phyloP scores from a whole-genome alignment of 352 stramenopile genomes.

The Phytopythium boreale region DNA sequence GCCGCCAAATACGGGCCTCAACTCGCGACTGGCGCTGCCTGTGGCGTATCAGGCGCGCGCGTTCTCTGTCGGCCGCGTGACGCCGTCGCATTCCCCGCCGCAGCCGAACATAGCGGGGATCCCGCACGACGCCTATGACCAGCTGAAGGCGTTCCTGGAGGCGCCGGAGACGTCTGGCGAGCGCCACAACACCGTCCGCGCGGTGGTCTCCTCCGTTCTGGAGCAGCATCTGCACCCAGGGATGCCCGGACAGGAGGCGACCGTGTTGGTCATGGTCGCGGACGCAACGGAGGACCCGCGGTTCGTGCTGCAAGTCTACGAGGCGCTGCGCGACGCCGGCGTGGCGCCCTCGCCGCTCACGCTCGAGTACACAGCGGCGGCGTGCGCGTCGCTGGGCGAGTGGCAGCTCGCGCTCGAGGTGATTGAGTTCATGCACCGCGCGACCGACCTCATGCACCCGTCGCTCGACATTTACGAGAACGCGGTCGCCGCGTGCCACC shows the following conservation, averaged over 20 bases:
- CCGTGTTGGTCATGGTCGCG: conserved; percentile 77
- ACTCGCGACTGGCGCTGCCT: not conserved
- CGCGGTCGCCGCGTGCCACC: conserved; percentile 50
- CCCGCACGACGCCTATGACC: conserved; percentile 44
- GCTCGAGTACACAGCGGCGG: conserved; percentile 56
- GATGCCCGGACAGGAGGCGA: conserved; percentile 72
- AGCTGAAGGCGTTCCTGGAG: conserved; percentile 62
- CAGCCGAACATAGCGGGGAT: conserved; percentile 13
- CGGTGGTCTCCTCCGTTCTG: conserved; percentile 52
- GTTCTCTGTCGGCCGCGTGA: not conserved
- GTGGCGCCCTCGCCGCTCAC: conserved; percentile 68
- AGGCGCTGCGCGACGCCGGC: conserved; percentile 40
- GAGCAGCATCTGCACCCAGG: conserved; percentile 50
- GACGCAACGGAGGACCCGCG: conserved; percentile 48
- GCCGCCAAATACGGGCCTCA: too few species aligned
- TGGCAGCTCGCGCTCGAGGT: conserved; percentile 56
- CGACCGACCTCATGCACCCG: conserved; percentile 66
- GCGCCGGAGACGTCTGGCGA: conserved; percentile 34
- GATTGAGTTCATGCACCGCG: conserved; percentile 66
- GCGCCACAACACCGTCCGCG: conserved; percentile 24
- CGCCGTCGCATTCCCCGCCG: not conserved
- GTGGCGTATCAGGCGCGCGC: not conserved
- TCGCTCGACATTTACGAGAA: conserved; percentile 72
- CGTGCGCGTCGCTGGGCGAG: conserved; percentile 52
- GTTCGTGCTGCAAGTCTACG: conserved; percentile 65